Evolutionary conservation across 1,139 yeast species (phyloP).

Genomic region (Pichia sp.): DNA sequence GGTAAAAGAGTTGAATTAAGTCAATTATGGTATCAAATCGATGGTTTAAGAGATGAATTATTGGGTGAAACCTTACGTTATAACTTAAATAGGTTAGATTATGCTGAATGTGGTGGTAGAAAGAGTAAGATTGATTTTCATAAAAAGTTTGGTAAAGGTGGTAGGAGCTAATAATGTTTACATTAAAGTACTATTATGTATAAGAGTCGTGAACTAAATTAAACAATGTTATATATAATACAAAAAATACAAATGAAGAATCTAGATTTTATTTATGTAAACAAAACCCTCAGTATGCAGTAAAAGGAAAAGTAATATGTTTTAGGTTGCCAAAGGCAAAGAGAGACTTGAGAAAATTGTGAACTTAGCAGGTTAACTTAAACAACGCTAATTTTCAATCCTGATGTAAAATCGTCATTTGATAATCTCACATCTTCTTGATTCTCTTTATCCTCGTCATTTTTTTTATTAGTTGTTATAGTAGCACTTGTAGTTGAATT

Average conservation of each 20-base stretch:
- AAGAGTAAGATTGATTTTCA: constrained; percentile 26
- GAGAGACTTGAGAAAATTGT: constrained; percentile 23
- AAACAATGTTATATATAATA: neutral
- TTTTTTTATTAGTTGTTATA: neutral
- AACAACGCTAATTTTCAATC: constrained; percentile 14
- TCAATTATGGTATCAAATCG: constrained; percentile 80
- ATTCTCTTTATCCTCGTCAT: constrained; percentile 7
- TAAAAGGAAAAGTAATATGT: neutral
- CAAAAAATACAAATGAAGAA: neutral
- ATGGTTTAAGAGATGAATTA: constrained; percentile 64
- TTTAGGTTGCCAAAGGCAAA: neutral
- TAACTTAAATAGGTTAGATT: constrained; percentile 30
- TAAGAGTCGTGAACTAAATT: neutral
- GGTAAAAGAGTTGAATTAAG: constrained; percentile 60
- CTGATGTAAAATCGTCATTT: constrained; percentile 9
- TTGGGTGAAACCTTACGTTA: constrained; percentile 45
- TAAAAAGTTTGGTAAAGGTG: constrained; percentile 13
- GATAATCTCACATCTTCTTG: constrained; percentile 2
- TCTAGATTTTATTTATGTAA: neutral
- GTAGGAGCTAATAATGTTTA: neutral
- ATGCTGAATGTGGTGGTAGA: constrained; percentile 28
- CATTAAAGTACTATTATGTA: no score
- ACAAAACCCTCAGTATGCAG: neutral
- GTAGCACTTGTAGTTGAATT: neutral
- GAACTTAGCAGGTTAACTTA: constrained; percentile 5